Evolutionary conservation across 2,329 filamentous ascomycete genomes (phyloP).

Genomic region (Ophiosphaerella narmari): DNA sequence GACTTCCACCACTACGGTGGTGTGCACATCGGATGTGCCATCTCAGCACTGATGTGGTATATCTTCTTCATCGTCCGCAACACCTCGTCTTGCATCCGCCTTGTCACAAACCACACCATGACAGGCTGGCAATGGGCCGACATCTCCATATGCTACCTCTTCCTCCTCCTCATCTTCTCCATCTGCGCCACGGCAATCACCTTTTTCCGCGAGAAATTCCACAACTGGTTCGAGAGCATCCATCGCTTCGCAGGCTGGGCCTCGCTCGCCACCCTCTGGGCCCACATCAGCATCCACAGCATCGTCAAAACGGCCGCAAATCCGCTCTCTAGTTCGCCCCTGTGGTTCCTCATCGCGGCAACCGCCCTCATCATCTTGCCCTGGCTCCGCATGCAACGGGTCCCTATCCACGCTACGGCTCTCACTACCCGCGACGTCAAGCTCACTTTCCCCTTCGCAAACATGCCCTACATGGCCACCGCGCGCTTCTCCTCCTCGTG

Average conservation of each 20-base stretch:
- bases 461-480: conserved; percentile 31
- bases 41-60: conserved; percentile 50
- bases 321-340: conserved; percentile 13
- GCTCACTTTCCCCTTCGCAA: conserved; percentile 56
- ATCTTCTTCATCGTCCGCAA: conserved; percentile 45
- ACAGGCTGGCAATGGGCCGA: conserved; percentile 24
- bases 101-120: conserved; percentile 4
- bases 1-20: conserved; percentile 42
- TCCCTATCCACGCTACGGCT: conserved; percentile 65
- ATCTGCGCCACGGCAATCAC: conserved; percentile 35
- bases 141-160: conserved; percentile 17
- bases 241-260: conserved; percentile 45
- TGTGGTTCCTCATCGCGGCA: conserved; percentile 72
- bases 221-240: conserved; percentile 42
- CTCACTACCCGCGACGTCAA: conserved; percentile 74
- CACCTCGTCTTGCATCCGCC: conserved; percentile 13
- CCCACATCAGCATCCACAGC: conserved; percentile 20
- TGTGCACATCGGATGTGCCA: conserved; percentile 38
- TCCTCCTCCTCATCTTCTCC: conserved; percentile 21
- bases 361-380: conserved; percentile 71
- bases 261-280: conserved; percentile 33
- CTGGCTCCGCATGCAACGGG: conserved; percentile 72
- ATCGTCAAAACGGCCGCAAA: neutral
- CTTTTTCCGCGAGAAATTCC: conserved; percentile 25
- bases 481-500: conserved; percentile 21